Conservation (phyloP, 2,329 filamentous ascomycete species). For the Claviceps spartinae region DNA sequence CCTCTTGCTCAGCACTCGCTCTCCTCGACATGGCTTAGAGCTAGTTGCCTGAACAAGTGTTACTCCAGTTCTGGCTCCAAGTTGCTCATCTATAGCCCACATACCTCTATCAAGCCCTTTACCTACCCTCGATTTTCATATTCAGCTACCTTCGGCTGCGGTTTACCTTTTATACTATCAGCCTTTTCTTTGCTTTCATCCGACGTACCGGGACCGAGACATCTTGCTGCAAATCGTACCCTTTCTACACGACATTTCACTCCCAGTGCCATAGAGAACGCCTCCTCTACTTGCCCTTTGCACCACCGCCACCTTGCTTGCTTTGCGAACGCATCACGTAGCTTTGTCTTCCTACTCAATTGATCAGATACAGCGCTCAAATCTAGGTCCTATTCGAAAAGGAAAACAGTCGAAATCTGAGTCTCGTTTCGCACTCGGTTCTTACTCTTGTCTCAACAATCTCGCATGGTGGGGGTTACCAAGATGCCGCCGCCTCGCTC, state of each 20-base stretch:
- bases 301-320: slow-evolving; percentile 13
- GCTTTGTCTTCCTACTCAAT: slow-evolving; percentile 16
- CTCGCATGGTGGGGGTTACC: slow-evolving; percentile 33
- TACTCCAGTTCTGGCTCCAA: neutral
- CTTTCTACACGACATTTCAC: neutral
- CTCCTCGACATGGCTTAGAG: slow-evolving; percentile 2
- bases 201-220: neutral
- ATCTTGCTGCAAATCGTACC: neutral
- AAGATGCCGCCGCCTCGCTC: slow-evolving; percentile 89
- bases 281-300: neutral
- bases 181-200: neutral
- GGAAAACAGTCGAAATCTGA: no score
- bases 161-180: neutral
- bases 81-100: neutral
- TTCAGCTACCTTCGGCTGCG: neutral
- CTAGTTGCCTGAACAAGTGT: neutral
- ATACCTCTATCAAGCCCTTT: neutral
- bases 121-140: neutral
- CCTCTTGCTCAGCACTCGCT: neutral
- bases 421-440: slow-evolving; percentile 6
- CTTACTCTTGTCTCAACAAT: neutral
- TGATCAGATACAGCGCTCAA: slow-evolving; percentile 13
- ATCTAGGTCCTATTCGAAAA: neutral
- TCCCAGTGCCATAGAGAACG: neutral
- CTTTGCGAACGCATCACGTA: slow-evolving; percentile 13